Base-by-base conservation (phyloP, 169 alveolate species). In the Fabrea salina region DNA sequence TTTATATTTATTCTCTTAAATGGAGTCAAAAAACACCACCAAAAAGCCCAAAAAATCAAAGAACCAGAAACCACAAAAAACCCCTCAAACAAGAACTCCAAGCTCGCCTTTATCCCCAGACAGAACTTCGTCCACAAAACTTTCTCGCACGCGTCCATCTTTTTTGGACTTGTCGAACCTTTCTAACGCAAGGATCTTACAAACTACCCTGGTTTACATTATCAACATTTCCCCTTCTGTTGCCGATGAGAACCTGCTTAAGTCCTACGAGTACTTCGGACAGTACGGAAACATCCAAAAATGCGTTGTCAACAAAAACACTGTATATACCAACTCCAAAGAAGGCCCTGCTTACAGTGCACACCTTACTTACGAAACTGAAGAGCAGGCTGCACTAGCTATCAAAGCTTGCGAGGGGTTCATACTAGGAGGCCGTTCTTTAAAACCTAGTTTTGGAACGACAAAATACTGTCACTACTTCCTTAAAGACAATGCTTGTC, bases 401-500 rank as follows among this genome's bases (percentile, higher is more conserved):
- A 80, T 90, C 47, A 81, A 81, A 75, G 78, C 91, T 7, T 51
- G 87, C 8, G 90, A 90, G 77, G 74, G 77, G 54, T 80, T 72
- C 22, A 67, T 27, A 5, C 32, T 59, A 25, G 89, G 82, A 7
- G 68, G 82, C 6, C 39, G 77, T 35, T n/a, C 37, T 37, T 50
- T 84, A 7, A 47, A 83, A 40, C 82, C 75, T 8, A 79, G 87
- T 22, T 84, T 59, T 77, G 95, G 95, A n/a, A 84, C 93, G 4
- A 90, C 92, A 6, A 90, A 90, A 79, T 90, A 90, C 56, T 90
- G 95, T 74, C 82, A 84, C 33, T 81, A 82, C 61, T 90, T 90
- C 79, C 43, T 86, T 16, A 82, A 83, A 50, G 88, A 85, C 16
- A 76, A 70, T 27, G 83, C 71, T 41, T 90, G 95, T 75, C 50